Conservation (phyloP, 2,329 filamentous ascomycete genomes). For the Trichoderma hamatum region DNA sequence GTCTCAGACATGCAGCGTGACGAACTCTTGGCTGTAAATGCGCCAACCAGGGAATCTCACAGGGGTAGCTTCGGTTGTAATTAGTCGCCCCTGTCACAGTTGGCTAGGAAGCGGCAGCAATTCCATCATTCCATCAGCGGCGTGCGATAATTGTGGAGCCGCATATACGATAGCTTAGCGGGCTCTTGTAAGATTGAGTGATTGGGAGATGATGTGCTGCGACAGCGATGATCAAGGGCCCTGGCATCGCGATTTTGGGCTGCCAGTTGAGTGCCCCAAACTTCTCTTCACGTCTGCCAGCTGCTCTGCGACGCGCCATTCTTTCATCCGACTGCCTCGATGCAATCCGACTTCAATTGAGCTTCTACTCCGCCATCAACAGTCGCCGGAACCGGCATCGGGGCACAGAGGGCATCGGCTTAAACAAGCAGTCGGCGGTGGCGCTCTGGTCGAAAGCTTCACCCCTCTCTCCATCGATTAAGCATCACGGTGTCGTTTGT, state of each 20-base stretch:
- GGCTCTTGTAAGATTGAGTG: conserved; percentile 14
- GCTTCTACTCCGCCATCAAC: conserved; percentile 7
- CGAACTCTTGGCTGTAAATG: conserved; percentile 20
- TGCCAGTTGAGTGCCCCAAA: not conserved
- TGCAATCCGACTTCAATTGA: conserved; percentile 1
- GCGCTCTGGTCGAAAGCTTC: conserved; percentile 24
- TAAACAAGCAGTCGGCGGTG: conserved; percentile 14
- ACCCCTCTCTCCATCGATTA: conserved; percentile 19
- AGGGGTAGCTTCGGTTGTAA: conserved; percentile 26
- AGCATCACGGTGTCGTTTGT: conserved; percentile 10
- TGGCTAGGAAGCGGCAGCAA: conserved; percentile 21
- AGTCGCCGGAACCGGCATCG: conserved; percentile 23
- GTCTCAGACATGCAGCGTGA: conserved; percentile 23
- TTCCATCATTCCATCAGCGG: conserved; percentile 29
- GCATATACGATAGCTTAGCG: conserved; percentile 21
- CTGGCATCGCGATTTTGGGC: conserved; percentile 17
- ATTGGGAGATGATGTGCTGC: conserved; percentile 19
- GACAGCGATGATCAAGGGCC: conserved; percentile 8
- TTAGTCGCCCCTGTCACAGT: conserved; percentile 24
- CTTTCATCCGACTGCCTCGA: not conserved
- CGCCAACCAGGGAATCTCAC: conserved; percentile 25
- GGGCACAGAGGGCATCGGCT: conserved; percentile 18
- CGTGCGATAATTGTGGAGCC: conserved; percentile 26
- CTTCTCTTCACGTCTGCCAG: not conserved
- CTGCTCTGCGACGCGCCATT: conserved; percentile 5